phyloP scores from a whole-genome alignment of 495 filamentous ascomycete genomes.

The Penicillium pulvis region DNA sequence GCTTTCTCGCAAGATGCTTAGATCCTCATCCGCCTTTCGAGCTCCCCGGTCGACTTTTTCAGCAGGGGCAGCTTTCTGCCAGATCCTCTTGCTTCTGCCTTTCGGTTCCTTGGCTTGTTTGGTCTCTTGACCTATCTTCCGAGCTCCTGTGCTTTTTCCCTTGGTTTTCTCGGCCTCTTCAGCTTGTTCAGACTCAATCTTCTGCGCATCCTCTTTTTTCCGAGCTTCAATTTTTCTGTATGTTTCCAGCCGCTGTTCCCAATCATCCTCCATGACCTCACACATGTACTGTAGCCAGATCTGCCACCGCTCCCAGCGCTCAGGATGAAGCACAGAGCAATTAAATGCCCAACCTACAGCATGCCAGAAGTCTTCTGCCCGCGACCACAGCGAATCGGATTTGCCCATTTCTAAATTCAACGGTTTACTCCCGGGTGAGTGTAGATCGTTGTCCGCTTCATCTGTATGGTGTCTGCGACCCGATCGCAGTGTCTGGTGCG shows the following conservation, averaged over 20 bases:
- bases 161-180: constrained; percentile 11
- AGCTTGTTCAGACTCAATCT: constrained; percentile 1
- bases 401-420: constrained; percentile 58
- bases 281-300: constrained; percentile 81
- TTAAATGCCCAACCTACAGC: constrained; percentile 92
- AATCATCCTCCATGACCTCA: constrained; percentile 75
- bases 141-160: constrained; percentile 8
- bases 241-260: constrained; percentile 54
- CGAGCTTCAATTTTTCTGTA: constrained; percentile 16
- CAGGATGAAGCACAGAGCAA: constrained; percentile 71
- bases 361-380: constrained; percentile 85
- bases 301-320: constrained; percentile 81
- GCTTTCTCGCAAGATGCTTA: constrained; percentile 42
- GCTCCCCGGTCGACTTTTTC: neutral
- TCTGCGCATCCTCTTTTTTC: constrained; percentile 15
- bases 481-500: constrained; percentile 38
- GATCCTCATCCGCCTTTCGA: constrained; percentile 22
- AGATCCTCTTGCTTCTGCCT: neutral
- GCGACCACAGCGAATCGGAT: constrained; percentile 67
- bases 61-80: neutral
- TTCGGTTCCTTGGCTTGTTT: neutral
- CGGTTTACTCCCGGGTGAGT: constrained; percentile 42
- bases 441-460: constrained; percentile 10
- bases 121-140: neutral
- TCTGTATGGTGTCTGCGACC: constrained; percentile 31